A percentile compares a stretch with the other conserved stretches of the same genome.
Evolutionary conservation across 139 green algal species (phyloP).

Genomic region (Trebouxia sp.): DNA sequence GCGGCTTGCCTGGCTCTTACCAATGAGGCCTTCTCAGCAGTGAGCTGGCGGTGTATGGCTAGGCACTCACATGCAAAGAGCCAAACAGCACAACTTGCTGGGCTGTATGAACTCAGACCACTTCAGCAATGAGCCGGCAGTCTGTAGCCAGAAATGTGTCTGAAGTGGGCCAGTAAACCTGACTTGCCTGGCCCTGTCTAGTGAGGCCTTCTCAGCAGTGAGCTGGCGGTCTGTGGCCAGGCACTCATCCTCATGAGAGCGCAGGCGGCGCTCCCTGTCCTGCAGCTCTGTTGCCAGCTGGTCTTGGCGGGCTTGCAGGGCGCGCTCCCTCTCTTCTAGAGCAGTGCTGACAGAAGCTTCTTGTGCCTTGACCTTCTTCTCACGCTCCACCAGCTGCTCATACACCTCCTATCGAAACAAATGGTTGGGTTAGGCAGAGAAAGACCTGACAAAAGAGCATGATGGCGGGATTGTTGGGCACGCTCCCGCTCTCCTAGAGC

Average conservation of each 20-base stretch:
- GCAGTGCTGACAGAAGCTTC: slow-evolving; percentile 10
- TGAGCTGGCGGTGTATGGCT: slow-evolving; percentile 15
- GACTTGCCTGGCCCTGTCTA: slow-evolving; percentile 17
- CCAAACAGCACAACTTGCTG: too few species aligned
- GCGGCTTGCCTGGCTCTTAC: slow-evolving; percentile 10
- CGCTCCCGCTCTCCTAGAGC: slow-evolving; percentile 12
- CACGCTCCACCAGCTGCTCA: slow-evolving; percentile 33
- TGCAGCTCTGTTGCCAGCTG: not conserved
- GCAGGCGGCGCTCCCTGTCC: slow-evolving; percentile 15
- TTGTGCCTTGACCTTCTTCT: slow-evolving; percentile 2
- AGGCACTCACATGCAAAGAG: too few species aligned
- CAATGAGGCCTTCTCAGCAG: not conserved
- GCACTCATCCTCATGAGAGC: slow-evolving; percentile 2
- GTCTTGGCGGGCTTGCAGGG: not conserved
- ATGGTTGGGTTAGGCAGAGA: not conserved
- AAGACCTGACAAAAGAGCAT: too few species aligned
- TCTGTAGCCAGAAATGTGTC: not conserved
- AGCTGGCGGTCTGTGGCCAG: slow-evolving; percentile 21
- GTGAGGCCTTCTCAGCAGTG: not conserved
- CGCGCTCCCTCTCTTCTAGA: slow-evolving; percentile 3
- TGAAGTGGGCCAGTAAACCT: not conserved
- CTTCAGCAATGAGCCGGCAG: not conserved
- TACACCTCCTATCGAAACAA: slow-evolving; percentile 21
- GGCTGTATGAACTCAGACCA: too few species aligned
- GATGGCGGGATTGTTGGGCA: not conserved